Base-by-base conservation (phyloP, 345 rosid genomes). In the Combretum micranthum region DNA sequence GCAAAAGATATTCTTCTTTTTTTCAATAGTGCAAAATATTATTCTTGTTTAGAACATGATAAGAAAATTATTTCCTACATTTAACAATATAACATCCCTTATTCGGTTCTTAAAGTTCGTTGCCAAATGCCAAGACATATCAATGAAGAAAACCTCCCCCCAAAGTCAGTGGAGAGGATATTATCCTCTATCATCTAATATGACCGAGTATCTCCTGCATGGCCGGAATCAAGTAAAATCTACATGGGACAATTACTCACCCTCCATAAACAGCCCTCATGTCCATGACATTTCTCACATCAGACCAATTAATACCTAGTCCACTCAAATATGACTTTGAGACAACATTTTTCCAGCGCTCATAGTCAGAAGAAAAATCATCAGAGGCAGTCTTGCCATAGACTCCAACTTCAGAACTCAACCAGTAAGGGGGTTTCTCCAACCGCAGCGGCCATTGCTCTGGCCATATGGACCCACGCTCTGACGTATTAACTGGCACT, bases 231-330 rank as follows among this genome's bases (percentile, higher is more conserved):
- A 46, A 15, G 4, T 3, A 17, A 46, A 17, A 14, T 15, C 49
- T 46, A 46, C 49, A 58, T 44, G 15, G 50, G 25, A 15, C 18
- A 66, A 39, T 56, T 42, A 56, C 80, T 77, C 64, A 85, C 93
- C 96, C 98, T 80, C 96, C 96, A 69, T 86, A 88, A 20, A 81
- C 87, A 56, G 98, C 92, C 70, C 78, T 86, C 98, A 88, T 92
- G 74, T 88, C 98, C 90, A 92, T 84, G 64, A 83, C 82, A 56
- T 88, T 92, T 60, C 98, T 81, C 61, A 83, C 78, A 19, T 69
- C 68, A 68, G 87, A 77, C 93, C 92, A 85, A 61, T 70, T 51
- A 2, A 88, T 79, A 63, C 77, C 86, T 68, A 88, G 74, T 49
- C 67, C 90, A 13, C 69, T 73, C 64, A 79, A 53, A 63, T 85